Evolutionary conservation across 805 yeast genomes (phyloP).

Genomic region (Kluyveromyces starmeri): DNA sequence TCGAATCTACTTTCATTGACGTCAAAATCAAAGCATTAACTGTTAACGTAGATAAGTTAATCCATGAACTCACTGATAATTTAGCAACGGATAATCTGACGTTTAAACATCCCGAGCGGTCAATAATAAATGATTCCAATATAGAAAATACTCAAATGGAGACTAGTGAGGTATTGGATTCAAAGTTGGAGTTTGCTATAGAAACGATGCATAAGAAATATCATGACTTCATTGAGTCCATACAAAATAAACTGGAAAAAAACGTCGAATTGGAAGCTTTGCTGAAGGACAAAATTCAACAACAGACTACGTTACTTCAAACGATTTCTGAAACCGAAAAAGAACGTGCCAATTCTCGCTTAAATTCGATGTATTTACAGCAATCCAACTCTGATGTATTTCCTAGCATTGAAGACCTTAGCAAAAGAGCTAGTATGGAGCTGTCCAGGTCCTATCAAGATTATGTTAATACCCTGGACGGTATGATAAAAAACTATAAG

Average conservation of each 20-base stretch:
- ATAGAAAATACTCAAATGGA: neutral
- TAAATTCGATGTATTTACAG: neutral
- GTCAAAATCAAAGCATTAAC: constrained; percentile 24
- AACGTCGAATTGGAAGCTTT: constrained; percentile 14
- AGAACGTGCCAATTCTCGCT: neutral
- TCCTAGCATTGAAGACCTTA: constrained; percentile 8
- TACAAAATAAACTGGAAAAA: constrained; percentile 15
- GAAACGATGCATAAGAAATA: constrained; percentile 24
- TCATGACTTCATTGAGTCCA: constrained; percentile 21
- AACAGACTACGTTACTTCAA: constrained; percentile 15
- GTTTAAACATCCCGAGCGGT: too few species aligned
- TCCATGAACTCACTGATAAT: constrained; percentile 7
- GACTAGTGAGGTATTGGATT: constrained; percentile 10
- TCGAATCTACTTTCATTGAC: constrained; percentile 20
- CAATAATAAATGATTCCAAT: too few species aligned
- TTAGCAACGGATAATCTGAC: too few species aligned
- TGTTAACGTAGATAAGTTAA: constrained; percentile 12
- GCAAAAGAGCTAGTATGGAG: constrained; percentile 9
- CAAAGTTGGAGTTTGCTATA: constrained; percentile 22
- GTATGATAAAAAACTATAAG: constrained; percentile 11
- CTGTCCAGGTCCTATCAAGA: constrained; percentile 13
- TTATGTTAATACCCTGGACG: constrained; percentile 14
- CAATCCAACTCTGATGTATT: constrained; percentile 1
- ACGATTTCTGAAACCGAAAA: neutral
- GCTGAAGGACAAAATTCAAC: constrained; percentile 16